Evolutionary conservation across 257 asterid genomes (phyloP).

Genomic region (Plantago ovata): DNA sequence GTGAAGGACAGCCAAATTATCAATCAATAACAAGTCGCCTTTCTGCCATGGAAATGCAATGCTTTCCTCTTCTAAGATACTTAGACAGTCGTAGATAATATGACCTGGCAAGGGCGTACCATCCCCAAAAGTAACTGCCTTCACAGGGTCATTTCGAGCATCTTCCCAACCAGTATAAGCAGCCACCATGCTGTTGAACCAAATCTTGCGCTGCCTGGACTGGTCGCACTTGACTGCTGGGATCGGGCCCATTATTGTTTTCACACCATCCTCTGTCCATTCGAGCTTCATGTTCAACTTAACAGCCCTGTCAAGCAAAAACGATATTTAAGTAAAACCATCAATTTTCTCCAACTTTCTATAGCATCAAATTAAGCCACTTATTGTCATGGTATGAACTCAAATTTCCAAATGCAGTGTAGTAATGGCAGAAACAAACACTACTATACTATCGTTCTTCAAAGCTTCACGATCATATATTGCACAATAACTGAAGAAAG

Average conservation of each 20-base stretch:
- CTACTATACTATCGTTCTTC: background rate
- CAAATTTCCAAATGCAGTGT: background rate
- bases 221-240: slow-evolving; percentile 64
- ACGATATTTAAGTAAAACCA: too few species aligned
- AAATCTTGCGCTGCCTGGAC: slow-evolving; percentile 55
- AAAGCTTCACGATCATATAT: too few species aligned
- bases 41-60: slow-evolving; percentile 75
- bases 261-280: slow-evolving; percentile 67
- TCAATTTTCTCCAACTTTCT: background rate
- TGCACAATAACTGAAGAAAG: too few species aligned
- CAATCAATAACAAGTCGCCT: slow-evolving; percentile 66
- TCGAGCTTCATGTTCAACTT: slow-evolving; percentile 78
- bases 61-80: slow-evolving; percentile 72
- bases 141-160: slow-evolving; percentile 63
- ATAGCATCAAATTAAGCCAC: background rate
- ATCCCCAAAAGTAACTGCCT: slow-evolving; percentile 80
- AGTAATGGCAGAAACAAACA: background rate
- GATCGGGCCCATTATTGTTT: slow-evolving; percentile 76
- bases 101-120: slow-evolving; percentile 61
- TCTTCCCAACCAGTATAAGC: slow-evolving; percentile 92
- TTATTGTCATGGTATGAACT: background rate
- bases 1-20: slow-evolving; percentile 87
- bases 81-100: slow-evolving; percentile 53
- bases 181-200: slow-evolving; percentile 93
- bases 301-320: slow-evolving; percentile 50